phyloP scores from a whole-genome alignment of 2,329 filamentous ascomycete genomes.

The Dactylellina drechsleri region DNA sequence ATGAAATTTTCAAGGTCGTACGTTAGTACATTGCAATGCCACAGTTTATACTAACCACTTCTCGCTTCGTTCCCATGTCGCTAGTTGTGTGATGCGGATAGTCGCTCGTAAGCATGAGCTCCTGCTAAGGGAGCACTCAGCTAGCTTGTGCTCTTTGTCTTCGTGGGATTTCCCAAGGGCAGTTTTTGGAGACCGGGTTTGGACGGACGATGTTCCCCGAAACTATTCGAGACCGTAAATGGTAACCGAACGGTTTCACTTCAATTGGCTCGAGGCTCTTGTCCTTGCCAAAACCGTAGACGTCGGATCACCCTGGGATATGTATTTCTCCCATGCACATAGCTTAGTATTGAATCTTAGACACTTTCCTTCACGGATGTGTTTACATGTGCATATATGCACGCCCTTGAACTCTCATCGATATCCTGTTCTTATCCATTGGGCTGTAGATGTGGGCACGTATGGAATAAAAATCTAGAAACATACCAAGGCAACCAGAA shows the following conservation, averaged over 20 bases:
- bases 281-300: too few species aligned
- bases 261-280: background rate
- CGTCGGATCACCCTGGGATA: too few species aligned
- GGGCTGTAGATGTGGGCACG: too few species aligned
- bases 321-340: too few species aligned
- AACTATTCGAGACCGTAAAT: background rate
- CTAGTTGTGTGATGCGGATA: background rate
- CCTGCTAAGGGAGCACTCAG: background rate
- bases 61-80: constrained; percentile 1
- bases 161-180: constrained; percentile 4
- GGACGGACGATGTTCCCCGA: background rate
- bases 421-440: too few species aligned
- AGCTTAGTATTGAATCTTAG: too few species aligned
- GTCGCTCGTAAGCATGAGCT: background rate
- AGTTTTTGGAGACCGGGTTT: background rate
- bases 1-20: background rate
- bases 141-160: constrained; percentile 12
- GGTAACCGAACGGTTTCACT: background rate
- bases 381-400: too few species aligned
- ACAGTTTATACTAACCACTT: too few species aligned
- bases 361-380: too few species aligned
- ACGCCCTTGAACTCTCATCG: too few species aligned
- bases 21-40: background rate
- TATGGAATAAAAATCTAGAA: too few species aligned
- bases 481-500: too few species aligned